A percentile compares a stretch with the other conserved stretches of the same genome.
phyloP scores from a whole-genome alignment of 345 rosid species.

The Limnanthes douglasii region DNA sequence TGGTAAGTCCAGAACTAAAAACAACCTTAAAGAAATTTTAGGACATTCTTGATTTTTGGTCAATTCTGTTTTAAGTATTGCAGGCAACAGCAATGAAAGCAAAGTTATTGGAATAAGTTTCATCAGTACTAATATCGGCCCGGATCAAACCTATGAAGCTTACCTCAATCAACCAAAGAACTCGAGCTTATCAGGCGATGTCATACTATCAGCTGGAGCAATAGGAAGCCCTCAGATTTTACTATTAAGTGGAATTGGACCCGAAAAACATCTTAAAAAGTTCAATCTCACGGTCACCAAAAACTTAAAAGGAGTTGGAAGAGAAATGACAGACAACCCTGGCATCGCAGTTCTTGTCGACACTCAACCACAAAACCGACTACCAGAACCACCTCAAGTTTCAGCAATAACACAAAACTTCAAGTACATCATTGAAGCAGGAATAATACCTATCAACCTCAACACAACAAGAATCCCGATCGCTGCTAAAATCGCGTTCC shows the following conservation, averaged over 20 bases:
- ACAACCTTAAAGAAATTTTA: no score
- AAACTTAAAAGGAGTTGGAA: slow-evolving; percentile 31
- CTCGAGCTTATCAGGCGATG: slow-evolving; percentile 24
- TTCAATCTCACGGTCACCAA: slow-evolving; percentile 25
- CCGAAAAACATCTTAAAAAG: slow-evolving; percentile 25
- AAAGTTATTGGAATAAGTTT: slow-evolving; percentile 37
- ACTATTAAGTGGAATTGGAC: slow-evolving; percentile 56
- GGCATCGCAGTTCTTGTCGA: slow-evolving; percentile 27
- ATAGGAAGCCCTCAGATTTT: slow-evolving; percentile 70
- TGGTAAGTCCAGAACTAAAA: neutral
- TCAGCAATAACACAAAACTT: slow-evolving; percentile 38
- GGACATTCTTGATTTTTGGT: neutral
- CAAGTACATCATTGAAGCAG: slow-evolving; percentile 40
- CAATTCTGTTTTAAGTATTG: slow-evolving; percentile 1
- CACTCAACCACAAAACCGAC: slow-evolving; percentile 20
- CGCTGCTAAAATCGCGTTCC: slow-evolving; percentile 48
- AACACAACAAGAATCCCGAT: slow-evolving; percentile 39
- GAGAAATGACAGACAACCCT: slow-evolving; percentile 54
- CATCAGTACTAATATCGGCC: slow-evolving; percentile 34
- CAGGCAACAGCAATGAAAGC: slow-evolving; percentile 23
- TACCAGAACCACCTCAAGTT: slow-evolving; percentile 53
- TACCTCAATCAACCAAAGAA: slow-evolving; percentile 26
- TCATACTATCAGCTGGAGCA: slow-evolving; percentile 62
- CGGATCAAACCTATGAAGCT: slow-evolving; percentile 26
- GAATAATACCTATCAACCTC: slow-evolving; percentile 24